These are phyloP conservation scores for Dalbergia cochinchinensis DNA, from an alignment of 306 rosid species.

Conservation along the genomic window DNA sequence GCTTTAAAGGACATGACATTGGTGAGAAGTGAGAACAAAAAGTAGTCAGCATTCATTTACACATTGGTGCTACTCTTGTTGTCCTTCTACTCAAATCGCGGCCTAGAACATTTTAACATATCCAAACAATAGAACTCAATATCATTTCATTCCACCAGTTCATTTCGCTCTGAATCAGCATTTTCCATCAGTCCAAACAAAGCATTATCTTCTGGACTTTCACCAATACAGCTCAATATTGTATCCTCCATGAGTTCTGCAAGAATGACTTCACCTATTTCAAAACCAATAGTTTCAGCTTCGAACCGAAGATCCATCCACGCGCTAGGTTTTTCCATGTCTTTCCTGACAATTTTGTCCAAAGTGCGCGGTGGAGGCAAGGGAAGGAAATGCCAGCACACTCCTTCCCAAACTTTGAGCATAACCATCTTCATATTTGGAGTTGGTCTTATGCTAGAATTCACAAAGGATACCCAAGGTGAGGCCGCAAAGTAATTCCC, in stretches of 20 bases:
- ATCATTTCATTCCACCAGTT: too few species aligned
- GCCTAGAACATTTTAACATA: conserved; percentile 10
- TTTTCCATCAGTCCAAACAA: neutral
- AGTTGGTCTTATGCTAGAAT: conserved; percentile 56
- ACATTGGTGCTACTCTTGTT: conserved; percentile 46
- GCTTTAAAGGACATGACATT: conserved; percentile 11
- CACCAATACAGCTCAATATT: conserved; percentile 59
- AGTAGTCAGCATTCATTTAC: conserved; percentile 43
- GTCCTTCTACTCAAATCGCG: conserved; percentile 44
- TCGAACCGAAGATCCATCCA: conserved; percentile 86
- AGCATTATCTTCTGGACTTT: conserved; percentile 27
- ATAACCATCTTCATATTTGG: conserved; percentile 55
- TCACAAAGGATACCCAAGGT: conserved; percentile 65
- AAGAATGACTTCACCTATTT: conserved; percentile 80
- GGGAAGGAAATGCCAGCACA: conserved; percentile 80
- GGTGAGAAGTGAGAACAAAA: conserved; percentile 44
- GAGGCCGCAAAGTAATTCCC: conserved; percentile 60
- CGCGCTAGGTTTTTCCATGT: conserved; percentile 68
- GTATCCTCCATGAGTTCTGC: conserved; percentile 77
- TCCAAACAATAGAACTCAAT: neutral
- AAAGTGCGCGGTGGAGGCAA: conserved; percentile 71
- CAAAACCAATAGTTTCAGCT: conserved; percentile 70
- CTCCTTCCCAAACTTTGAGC: conserved; percentile 70
- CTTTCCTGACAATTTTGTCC: conserved; percentile 86
- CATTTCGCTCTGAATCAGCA: neutral